These are phyloP conservation scores for Gleditsia sinensis DNA, from an alignment of 306 rosid species.

Conservation along the genomic window DNA sequence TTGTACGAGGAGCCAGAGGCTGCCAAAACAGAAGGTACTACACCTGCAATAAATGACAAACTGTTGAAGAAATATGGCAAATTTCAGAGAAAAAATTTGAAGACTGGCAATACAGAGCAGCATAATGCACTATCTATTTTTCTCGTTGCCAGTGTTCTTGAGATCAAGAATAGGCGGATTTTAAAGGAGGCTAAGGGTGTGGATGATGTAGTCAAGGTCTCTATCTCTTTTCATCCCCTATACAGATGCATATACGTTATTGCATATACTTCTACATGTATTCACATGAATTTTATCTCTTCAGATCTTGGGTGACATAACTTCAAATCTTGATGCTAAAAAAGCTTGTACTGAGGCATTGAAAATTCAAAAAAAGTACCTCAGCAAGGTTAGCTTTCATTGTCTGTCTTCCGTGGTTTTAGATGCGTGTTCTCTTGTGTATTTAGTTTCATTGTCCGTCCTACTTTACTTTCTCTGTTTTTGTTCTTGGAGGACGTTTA, in stretches of 20 bases:
- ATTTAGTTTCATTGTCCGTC: background rate
- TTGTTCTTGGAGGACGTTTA: background rate
- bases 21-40: slow-evolving; percentile 29
- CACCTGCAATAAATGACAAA: slow-evolving; percentile 52
- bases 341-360: slow-evolving; percentile 77
- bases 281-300: slow-evolving; percentile 39
- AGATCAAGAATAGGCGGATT: slow-evolving; percentile 75
- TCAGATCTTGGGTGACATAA: slow-evolving; percentile 77
- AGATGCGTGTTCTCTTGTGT: background rate
- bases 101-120: slow-evolving; percentile 59
- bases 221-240: slow-evolving; percentile 21
- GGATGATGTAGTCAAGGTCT: slow-evolving; percentile 84
- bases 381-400: slow-evolving; percentile 65
- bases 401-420: background rate
- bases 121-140: slow-evolving; percentile 67
- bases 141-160: slow-evolving; percentile 90
- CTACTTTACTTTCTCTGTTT: background rate
- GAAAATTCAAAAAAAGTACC: slow-evolving; percentile 88
- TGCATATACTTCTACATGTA: slow-evolving; percentile 22
- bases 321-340: slow-evolving; percentile 83
- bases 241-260: background rate
- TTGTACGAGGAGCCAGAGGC: slow-evolving; percentile 50
- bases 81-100: slow-evolving; percentile 72
- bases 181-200: slow-evolving; percentile 86
- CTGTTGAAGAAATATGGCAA: slow-evolving; percentile 79